Evolutionary conservation across 768 basidiomycete species (phyloP).

Genomic region (Guyanaporus albipodus): DNA sequence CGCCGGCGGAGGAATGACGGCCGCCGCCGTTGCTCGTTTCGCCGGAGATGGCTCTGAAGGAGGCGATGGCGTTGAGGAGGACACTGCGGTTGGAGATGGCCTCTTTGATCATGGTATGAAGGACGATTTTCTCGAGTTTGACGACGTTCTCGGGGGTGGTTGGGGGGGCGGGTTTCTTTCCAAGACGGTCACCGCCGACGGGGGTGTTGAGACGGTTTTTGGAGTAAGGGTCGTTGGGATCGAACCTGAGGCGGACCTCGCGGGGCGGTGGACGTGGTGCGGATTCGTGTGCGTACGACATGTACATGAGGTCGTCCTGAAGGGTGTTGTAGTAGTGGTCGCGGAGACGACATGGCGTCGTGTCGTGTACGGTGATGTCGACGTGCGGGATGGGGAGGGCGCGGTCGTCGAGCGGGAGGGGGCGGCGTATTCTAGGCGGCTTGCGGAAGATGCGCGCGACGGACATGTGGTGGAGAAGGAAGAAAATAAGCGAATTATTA

Average conservation of each 20-base stretch:
- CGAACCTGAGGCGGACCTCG: constrained; percentile 62
- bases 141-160: constrained; percentile 68
- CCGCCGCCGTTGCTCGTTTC: constrained; percentile 76
- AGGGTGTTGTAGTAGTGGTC: constrained; percentile 85
- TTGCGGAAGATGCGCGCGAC: constrained; percentile 47
- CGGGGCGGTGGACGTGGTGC: constrained; percentile 50
- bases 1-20: constrained; percentile 62
- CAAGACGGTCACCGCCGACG: constrained; percentile 64
- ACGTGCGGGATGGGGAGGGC: constrained; percentile 75
- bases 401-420: constrained; percentile 46
- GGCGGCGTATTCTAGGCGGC: constrained; percentile 43
- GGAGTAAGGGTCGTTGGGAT: constrained; percentile 78
- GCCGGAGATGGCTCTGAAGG: constrained; percentile 82
- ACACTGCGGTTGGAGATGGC: constrained; percentile 65
- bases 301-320: constrained; percentile 88
- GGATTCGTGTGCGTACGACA: constrained; percentile 81
- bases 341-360: constrained; percentile 64
- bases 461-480: constrained; percentile 6
- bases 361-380: constrained; percentile 62
- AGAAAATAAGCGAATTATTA: constrained; percentile 1
- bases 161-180: constrained; percentile 64
- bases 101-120: constrained; percentile 86
- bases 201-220: constrained; percentile 73
- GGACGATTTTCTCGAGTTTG: constrained; percentile 73
- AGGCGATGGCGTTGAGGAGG: constrained; percentile 83